Conservation (phyloP, 2,329 filamentous ascomycete genomes). For the Botrytis squamosa region DNA sequence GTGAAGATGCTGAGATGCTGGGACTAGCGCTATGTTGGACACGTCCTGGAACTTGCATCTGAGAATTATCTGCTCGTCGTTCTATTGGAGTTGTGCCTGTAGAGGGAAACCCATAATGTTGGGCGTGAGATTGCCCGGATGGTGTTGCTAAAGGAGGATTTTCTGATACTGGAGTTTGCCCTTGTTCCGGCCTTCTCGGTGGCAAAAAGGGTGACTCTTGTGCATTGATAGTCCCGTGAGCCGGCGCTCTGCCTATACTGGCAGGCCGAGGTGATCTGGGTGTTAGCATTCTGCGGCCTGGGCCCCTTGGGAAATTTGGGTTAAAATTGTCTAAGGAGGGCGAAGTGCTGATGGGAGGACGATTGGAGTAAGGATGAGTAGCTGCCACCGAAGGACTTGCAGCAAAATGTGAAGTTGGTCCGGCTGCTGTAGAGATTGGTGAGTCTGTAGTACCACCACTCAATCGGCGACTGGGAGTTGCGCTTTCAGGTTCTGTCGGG, state of each 20-base stretch:
- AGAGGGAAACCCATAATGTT: slow-evolving; percentile 42
- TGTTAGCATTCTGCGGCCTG: slow-evolving; percentile 34
- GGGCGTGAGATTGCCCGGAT: slow-evolving; percentile 28
- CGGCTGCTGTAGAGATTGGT: slow-evolving; percentile 28
- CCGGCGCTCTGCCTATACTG: slow-evolving; percentile 48
- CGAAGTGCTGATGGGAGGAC: slow-evolving; percentile 29
- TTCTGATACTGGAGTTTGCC: slow-evolving; percentile 41
- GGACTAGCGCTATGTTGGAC: slow-evolving; percentile 45
- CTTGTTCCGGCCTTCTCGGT: slow-evolving; percentile 45
- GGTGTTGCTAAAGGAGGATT: slow-evolving; percentile 45
- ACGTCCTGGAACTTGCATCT: slow-evolving; percentile 44
- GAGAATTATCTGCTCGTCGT: slow-evolving; percentile 38
- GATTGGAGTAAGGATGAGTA: slow-evolving; percentile 30
- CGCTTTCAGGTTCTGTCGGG: slow-evolving; percentile 36
- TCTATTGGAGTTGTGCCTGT: slow-evolving; percentile 42
- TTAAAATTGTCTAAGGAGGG: slow-evolving; percentile 28
- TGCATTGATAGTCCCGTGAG: slow-evolving; percentile 49
- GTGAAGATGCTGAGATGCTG: slow-evolving; percentile 48
- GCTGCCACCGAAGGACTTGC: slow-evolving; percentile 30
- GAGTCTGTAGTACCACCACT: slow-evolving; percentile 32
- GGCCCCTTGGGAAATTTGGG: slow-evolving; percentile 33
- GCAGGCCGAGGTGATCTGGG: slow-evolving; percentile 48
- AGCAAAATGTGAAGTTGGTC: slow-evolving; percentile 30
- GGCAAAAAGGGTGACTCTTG: slow-evolving; percentile 49
- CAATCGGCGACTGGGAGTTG: slow-evolving; percentile 26